phyloP scores from a whole-genome alignment of 2,329 filamentous ascomycete genomes.

The Podosphaera fusca region DNA sequence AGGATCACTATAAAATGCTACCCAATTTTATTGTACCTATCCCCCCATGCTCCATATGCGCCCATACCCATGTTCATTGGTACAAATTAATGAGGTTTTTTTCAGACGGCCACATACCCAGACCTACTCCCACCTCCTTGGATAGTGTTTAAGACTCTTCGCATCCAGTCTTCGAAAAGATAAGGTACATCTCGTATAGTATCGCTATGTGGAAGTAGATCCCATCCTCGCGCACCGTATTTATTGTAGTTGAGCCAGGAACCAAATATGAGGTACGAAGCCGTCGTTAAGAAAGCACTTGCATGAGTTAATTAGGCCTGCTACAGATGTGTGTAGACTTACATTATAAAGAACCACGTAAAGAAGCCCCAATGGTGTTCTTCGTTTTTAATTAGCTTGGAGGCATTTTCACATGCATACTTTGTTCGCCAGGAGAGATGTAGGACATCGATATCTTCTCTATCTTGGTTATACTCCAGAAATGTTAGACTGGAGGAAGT shows the following conservation, averaged over 20 bases:
- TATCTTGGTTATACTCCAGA: conserved; percentile 45
- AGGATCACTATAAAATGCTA: too few species aligned
- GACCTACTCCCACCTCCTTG: conserved; percentile 67
- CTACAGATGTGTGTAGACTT: conserved; percentile 20
- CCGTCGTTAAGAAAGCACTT: conserved; percentile 64
- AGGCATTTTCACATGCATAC: conserved; percentile 49
- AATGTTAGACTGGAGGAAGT: conserved; percentile 45
- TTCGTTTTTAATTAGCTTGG: conserved; percentile 20
- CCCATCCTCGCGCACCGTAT: conserved; percentile 86
- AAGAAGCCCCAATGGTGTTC: conserved; percentile 62
- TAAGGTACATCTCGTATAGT: conserved; percentile 83
- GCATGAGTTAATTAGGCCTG: conserved; percentile 3
- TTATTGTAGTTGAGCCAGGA: conserved; percentile 98
- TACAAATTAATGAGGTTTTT: too few species aligned
- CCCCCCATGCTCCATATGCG: too few species aligned
- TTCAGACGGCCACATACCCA: conserved; percentile 68
- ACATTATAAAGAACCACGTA: conserved; percentile 92
- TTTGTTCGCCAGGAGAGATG: conserved; percentile 71
- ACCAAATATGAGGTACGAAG: conserved; percentile 87
- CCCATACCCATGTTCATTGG: too few species aligned
- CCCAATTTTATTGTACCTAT: too few species aligned
- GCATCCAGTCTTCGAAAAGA: conserved; percentile 67
- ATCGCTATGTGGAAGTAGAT: conserved; percentile 79
- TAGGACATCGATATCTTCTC: conserved; percentile 36
- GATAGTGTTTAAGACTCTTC: conserved; percentile 59